These are phyloP conservation scores for Cucumis sativus DNA, from an alignment of 306 rosid genomes.

Conservation along the genomic window DNA sequence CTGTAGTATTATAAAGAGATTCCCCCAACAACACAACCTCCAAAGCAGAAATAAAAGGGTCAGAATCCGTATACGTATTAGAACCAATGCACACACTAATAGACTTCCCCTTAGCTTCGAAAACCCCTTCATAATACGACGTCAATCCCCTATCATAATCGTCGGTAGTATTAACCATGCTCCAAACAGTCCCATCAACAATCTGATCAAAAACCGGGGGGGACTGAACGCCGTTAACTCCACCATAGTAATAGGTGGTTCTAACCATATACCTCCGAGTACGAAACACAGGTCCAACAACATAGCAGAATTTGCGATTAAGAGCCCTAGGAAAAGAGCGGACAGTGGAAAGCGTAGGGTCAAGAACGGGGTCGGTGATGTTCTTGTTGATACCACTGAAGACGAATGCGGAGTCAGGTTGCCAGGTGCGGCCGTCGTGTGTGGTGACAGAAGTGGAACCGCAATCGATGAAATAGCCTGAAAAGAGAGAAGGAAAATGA, in stretches of 20 bases:
- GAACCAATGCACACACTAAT: conserved; percentile 68
- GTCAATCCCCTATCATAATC: conserved; percentile 30
- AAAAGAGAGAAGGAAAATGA: neutral
- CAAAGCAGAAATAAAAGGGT: conserved; percentile 79
- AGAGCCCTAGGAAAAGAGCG: conserved; percentile 47
- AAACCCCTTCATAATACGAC: conserved; percentile 59
- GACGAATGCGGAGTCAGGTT: conserved; percentile 44
- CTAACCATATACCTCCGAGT: conserved; percentile 50
- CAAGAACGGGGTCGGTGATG: conserved; percentile 14
- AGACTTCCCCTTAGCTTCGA: conserved; percentile 42
- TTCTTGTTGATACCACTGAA: conserved; percentile 34
- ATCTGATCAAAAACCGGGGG: conserved; percentile 91
- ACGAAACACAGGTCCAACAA: conserved; percentile 29
- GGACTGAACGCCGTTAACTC: conserved; percentile 30
- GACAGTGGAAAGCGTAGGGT: conserved; percentile 37
- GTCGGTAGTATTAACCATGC: conserved; percentile 55
- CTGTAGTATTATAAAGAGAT: conserved; percentile 65
- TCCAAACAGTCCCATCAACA: conserved; percentile 79
- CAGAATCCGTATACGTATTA: conserved; percentile 54
- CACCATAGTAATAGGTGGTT: conserved; percentile 66
- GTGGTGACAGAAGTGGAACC: conserved; percentile 26
- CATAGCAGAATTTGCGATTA: conserved; percentile 49
- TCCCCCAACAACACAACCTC: conserved; percentile 42
- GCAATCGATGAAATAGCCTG: conserved; percentile 44
- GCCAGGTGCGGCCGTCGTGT: conserved; percentile 38